Base-by-base conservation (phyloP, 192 early-diverging fungal genomes). In the Podila epigama region DNA sequence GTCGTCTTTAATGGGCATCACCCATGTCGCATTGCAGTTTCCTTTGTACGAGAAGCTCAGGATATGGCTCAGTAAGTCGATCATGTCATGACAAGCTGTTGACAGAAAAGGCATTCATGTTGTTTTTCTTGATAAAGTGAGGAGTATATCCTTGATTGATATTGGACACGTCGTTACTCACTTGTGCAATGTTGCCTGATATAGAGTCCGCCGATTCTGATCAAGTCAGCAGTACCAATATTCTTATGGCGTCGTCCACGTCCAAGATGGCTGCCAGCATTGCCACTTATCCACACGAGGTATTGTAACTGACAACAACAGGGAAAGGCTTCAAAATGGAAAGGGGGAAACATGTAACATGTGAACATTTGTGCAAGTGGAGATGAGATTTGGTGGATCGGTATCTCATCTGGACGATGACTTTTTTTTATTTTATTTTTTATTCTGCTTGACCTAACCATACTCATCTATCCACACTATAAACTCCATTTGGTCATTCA, bases 221-320 rank as follows among this genome's bases (percentile, higher is more conserved):
- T 52, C 68, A 81, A 52, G 69, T 82, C 22, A 69, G 75, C 69
- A 75, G 71, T 61, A 40, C 54, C 42, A 80, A 78, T 27, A 95
- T 98, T 60, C 81, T 99, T 10, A 55, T 92, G 41, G 92, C 96
- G 5, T 93, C 91, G 15, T 90, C 93, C 9, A 62, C 86, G 7
- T 94, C 96, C 13, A 99, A 99, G 73, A 92, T 96, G 89, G 85
- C 92, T 6, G 97, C 97, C 7, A 91, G 89, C 60, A 84, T 89
- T 29, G 89, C 89, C 7, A 97, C 97, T 16, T 99, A 99, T 66
- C 97, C 97, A 25, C 97, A 99, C 71, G 97, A 99, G 82, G 93
- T 93, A 55, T 16, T 55, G 53, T 28, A 0, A 65, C 6, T 13
- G 37, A n/a, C n/a, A n/a, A n/a, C n/a, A 10, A 20, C 32, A 15